phyloP scores from a whole-genome alignment of 2,329 filamentous ascomycete genomes.

The Raffaelea albimanens region DNA sequence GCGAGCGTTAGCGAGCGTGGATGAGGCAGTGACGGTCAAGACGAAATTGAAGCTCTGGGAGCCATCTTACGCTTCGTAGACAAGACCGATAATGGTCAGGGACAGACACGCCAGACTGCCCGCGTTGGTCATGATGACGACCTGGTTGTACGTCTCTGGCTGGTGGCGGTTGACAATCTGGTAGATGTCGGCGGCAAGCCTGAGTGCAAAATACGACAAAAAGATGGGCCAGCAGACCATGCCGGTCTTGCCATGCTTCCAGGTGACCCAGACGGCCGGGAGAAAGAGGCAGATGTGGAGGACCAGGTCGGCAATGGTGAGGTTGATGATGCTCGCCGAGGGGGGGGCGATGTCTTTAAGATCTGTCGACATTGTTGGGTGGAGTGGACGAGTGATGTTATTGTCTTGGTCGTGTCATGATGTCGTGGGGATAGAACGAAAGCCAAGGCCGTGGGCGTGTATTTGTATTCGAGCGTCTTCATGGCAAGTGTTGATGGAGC shows the following conservation, averaged over 20 bases:
- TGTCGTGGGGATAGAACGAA: no score
- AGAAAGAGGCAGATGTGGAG: conserved; percentile 14
- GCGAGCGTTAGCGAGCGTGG: no score
- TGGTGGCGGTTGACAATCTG: conserved; percentile 15
- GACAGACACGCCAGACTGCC: conserved; percentile 18
- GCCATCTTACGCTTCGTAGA: conserved; percentile 19
- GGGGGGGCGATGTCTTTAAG: conserved; percentile 1
- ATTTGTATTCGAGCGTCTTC: no score
- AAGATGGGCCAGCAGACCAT: conserved; percentile 22
- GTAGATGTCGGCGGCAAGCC: conserved; percentile 17
- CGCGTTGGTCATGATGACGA: conserved; percentile 18
- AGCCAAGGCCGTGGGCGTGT: no score
- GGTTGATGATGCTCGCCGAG: conserved; percentile 9
- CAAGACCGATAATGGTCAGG: conserved; percentile 16
- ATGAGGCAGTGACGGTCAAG: no score
- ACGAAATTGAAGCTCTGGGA: no score
- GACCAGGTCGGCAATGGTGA: conserved; percentile 15
- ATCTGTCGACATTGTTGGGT: not conserved
- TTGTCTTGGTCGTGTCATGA: no score
- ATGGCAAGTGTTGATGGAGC: no score
- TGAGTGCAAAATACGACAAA: conserved; percentile 14
- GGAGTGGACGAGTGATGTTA: no score
- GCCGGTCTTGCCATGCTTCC: conserved; percentile 19
- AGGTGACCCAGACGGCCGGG: conserved; percentile 14
- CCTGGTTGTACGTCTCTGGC: conserved; percentile 13